Evolutionary conservation across 225 moss, liverwort and hornwort genomes (phyloP), one percentile per base, ranked within the genome.

Genomic region (Marchantia polymorpha): DNA sequence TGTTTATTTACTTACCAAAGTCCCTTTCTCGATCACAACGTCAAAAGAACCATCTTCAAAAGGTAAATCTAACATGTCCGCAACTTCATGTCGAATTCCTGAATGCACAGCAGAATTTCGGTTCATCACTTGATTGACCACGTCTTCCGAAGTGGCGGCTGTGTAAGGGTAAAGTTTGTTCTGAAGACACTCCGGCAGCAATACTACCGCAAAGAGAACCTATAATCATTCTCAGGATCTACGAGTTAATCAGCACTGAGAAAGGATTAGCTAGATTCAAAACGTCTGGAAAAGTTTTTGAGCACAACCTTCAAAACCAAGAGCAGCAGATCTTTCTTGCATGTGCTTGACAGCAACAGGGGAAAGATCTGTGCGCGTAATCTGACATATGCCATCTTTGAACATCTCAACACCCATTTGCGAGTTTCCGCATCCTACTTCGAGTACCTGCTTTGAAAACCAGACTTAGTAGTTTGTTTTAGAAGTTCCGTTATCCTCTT

Each of bases 1-100:
- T 39, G 39, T 39, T 39, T 39, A 39, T 39, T 39, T 39, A 84
- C 93, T 79, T 81, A 97, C 96, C 88, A 93, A 75, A 73, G 93
- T 91, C 73, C 96, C 96, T 82, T 97, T 97, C 75, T 97, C 96
- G 69, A 97, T 92, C 29, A 94, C 92, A 53, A 97, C 85, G 71
- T 97, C 94, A 31, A 97, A 97, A 84, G 89, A 89, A 73, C 83
- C 83, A 59, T 92, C 82, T 22, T 90, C 88, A 85, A 93, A 97
- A 53, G 93, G 96, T 81, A 97, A 81, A 72, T 92, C 80, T 55
- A 93, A 82, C 90, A 97, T 88, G 80, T 94, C 91, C 75, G 93
- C 96, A 83, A 93, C 91, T 51, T 85, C 87, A 83, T 92, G 85
- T 69, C 86, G 85, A 80, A 93, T 89, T 64, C 91, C 93, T 97